Evolutionary conservation across 2,329 filamentous ascomycete genomes (phyloP).

Genomic region (Endoconidiophora polonica): DNA sequence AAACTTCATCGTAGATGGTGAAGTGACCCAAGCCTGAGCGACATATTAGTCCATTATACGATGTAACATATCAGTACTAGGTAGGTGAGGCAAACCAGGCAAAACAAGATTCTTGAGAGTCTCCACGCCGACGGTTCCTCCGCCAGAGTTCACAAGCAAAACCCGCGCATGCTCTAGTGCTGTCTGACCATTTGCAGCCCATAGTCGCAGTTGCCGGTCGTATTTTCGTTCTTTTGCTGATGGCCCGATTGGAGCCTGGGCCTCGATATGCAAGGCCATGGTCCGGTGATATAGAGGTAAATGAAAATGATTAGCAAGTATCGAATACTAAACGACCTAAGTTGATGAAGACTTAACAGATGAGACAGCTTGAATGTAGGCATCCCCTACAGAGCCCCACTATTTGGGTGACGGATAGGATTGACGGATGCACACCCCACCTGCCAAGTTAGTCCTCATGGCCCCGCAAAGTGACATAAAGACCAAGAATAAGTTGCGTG

Average conservation of each 20-base stretch:
- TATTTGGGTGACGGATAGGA: too few species aligned
- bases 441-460: too few species aligned
- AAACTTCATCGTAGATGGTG: conserved; percentile 68
- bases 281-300: too few species aligned
- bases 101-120: conserved; percentile 94
- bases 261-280: too few species aligned
- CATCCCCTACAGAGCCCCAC: background rate
- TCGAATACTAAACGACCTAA: too few species aligned
- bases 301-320: too few species aligned
- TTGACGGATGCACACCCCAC: too few species aligned
- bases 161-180: conserved; percentile 83
- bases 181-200: conserved; percentile 82
- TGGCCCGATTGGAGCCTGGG: conserved; percentile 22
- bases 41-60: background rate
- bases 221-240: conserved; percentile 61
- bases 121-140: conserved; percentile 79
- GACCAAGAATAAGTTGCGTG: too few species aligned
- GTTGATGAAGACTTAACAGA: too few species aligned
- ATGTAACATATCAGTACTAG: background rate
- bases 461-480: too few species aligned
- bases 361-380: background rate
- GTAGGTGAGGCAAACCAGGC: conserved; percentile 39
- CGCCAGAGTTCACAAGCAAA: conserved; percentile 72
- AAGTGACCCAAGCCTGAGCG: conserved; percentile 67
- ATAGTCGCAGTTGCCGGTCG: conserved; percentile 84